Base-by-base conservation (phyloP, 164 flowering plant genomes). In the Akebia trifoliata region DNA sequence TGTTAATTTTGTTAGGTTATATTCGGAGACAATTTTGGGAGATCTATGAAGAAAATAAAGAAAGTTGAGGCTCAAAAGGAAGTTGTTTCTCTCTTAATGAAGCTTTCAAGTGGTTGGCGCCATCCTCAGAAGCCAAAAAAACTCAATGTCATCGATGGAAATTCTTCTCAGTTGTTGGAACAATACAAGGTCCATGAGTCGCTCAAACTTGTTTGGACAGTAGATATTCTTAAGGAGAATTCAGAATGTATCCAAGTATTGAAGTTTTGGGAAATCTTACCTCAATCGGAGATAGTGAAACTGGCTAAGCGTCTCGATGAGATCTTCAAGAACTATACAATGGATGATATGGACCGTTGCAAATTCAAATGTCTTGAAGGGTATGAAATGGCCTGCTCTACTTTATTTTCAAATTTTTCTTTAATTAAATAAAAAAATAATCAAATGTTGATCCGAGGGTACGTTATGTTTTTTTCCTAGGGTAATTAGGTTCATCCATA, bases 21-120 rank as follows among this genome's bases (percentile, higher is more conserved):
- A n/a, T 73, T 75, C 43, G 54, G 50, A 17, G 70, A 73, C 26
- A 57, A 61, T 11, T 80, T 80, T 57, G 35, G 44, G 21, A 58
- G 55, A 40, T 75, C 80, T 6, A 48, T 78, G 21, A 39, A 30
- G 0, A 65, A 26, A 32, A 30, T 71, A 37, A 54, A 39, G 18
- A 24, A 31, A 20, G 29, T 35, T 1, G 60, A 50, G 21, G 57
- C 66, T 39, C 61, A 48, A 24, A 69, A 73, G 10, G 50, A 61
- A 38, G 71, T 61, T 8, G 15, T 73, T 34, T 32, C 48, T 47
- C 29, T 71, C 39, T 42, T 81, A 56, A 38, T 53, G 64, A 65
- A 62, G 65, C 74, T 81, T 17, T 66, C 80, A 37, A 65, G 50
- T 43, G 81, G 83, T 21, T 75, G 78, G 82, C 81, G 76, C 4